Percentiles rank a stretch among this genome's conserved stretches.
Evolutionary conservation across 1,139 yeast genomes (phyloP).

Genomic region (Candida buenavistaensis): DNA sequence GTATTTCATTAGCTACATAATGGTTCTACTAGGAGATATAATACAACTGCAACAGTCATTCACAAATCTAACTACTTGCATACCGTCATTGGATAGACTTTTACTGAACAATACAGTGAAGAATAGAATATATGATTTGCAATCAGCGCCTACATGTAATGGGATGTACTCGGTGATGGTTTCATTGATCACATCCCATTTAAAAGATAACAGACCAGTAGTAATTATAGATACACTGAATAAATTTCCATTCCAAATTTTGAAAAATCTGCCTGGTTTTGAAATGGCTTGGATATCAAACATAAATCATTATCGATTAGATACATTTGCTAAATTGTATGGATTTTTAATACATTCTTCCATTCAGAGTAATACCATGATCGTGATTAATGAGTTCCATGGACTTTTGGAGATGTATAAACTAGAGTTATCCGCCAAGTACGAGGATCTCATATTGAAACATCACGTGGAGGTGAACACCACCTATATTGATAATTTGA

Average conservation of each 20-base stretch:
- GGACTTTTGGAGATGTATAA: slow-evolving; percentile 38
- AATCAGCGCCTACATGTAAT: slow-evolving; percentile 34
- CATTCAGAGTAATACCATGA: slow-evolving; percentile 15
- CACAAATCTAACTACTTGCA: slow-evolving; percentile 22
- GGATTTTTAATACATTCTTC: slow-evolving; percentile 19
- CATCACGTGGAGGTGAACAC: slow-evolving; percentile 31
- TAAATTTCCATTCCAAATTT: slow-evolving; percentile 28
- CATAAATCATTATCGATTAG: slow-evolving; percentile 16
- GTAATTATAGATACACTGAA: slow-evolving; percentile 33
- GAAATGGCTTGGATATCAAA: slow-evolving; percentile 10
- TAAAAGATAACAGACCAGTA: slow-evolving; percentile 20
- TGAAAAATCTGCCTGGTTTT: slow-evolving; percentile 22
- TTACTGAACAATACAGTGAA: slow-evolving; percentile 13
- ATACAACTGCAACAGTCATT: slow-evolving; percentile 11
- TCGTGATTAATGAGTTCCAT: slow-evolving; percentile 37
- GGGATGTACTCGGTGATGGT: slow-evolving; percentile 24
- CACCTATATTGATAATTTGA: slow-evolving; percentile 19
- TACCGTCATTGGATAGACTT: slow-evolving; percentile 28
- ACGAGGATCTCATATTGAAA: slow-evolving; percentile 38
- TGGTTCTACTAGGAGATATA: slow-evolving; percentile 13
- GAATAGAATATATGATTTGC: slow-evolving; percentile 36
- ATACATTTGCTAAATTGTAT: slow-evolving; percentile 30
- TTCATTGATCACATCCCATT: slow-evolving; percentile 30
- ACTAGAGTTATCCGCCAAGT: slow-evolving; percentile 32
- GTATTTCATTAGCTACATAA: background rate